A percentile compares a stretch with the other conserved stretches of the same genome.
These are phyloP conservation scores for Colletotrichum sp. DNA, from an alignment of 2,329 filamentous ascomycete genomes.

Conservation along the genomic window DNA sequence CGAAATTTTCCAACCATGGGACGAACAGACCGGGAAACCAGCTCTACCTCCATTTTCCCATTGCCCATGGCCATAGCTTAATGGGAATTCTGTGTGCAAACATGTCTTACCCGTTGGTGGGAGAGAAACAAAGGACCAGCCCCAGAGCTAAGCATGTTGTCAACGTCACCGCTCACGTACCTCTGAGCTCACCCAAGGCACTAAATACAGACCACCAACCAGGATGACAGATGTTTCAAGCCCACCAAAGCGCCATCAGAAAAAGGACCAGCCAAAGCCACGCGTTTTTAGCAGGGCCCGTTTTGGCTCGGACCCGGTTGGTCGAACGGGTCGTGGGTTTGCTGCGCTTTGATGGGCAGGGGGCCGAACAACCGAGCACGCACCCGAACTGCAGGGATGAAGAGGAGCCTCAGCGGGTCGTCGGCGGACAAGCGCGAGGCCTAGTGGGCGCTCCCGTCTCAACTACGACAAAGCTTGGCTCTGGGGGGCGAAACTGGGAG, in stretches of 20 bases:
- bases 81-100: background rate
- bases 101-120: background rate
- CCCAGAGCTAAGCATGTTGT: background rate
- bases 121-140: background rate
- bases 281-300: background rate
- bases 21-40: background rate
- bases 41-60: background rate
- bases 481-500: background rate
- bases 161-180: background rate
- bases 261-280: background rate
- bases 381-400: background rate
- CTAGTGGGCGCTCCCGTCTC: background rate
- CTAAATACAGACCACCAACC: background rate
- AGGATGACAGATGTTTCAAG: background rate
- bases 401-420: background rate
- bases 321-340: background rate
- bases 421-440: background rate
- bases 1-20: background rate
- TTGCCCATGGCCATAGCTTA: background rate
- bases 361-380: background rate
- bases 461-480: background rate
- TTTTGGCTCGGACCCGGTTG: background rate
- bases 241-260: background rate
- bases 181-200: background rate
- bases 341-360: slow-evolving; percentile 4